phyloP scores from a whole-genome alignment of 805 yeast species.

The Tetrapisispora pingtungensis region DNA sequence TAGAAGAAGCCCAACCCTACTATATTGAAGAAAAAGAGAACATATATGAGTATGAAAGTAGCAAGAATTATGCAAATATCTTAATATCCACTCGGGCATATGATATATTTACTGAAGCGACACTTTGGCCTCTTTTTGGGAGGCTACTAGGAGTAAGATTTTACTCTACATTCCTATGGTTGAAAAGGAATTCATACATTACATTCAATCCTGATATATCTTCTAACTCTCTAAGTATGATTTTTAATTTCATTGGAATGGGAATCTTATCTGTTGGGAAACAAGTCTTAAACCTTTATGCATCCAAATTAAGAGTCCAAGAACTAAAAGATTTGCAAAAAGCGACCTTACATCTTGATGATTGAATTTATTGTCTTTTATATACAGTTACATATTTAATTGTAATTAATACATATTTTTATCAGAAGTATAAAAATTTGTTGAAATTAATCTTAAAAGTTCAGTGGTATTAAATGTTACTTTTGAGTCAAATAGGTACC shows the following conservation, averaged over 20 bases:
- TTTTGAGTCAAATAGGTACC: constrained; percentile 56
- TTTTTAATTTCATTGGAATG: constrained; percentile 21
- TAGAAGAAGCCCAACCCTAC: constrained; percentile 8
- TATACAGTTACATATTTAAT: background rate
- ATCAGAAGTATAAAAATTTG: constrained; percentile 39
- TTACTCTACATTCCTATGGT: constrained; percentile 6
- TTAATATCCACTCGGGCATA: constrained; percentile 11
- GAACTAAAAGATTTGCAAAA: constrained; percentile 11
- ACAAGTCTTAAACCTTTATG: constrained; percentile 9
- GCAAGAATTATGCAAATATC: constrained; percentile 7
- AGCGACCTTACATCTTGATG: background rate
- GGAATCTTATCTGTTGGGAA: constrained; percentile 13
- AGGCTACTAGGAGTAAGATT: constrained; percentile 9
- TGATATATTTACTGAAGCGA: constrained; percentile 11
- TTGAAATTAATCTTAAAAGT: constrained; percentile 58
- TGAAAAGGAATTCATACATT: constrained; percentile 4
- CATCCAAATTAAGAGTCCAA: constrained; percentile 12
- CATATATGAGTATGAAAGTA: background rate
- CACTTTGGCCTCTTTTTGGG: constrained; percentile 18
- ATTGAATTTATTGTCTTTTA: background rate
- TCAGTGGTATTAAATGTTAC: constrained; percentile 60
- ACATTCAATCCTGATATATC: constrained; percentile 7
- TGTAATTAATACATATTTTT: background rate
- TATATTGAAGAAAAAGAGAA: background rate
- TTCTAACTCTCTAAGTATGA: constrained; percentile 17